Base-by-base conservation (phyloP, 176 grass and related monocot species). In the Cenchrus fungigraminus region DNA sequence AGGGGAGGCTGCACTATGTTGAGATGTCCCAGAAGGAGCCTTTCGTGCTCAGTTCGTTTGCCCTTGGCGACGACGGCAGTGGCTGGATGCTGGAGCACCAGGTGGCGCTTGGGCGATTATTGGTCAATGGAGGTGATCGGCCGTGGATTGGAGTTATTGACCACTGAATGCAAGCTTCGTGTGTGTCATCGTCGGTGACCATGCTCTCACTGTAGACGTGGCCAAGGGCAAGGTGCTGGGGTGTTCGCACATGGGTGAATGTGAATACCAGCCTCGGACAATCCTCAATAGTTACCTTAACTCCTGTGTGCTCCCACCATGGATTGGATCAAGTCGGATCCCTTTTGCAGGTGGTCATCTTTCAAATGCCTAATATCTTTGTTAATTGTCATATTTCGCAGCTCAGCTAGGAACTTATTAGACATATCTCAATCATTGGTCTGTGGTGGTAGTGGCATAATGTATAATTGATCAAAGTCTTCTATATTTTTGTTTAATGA, bases 281-380 rank as follows among this genome's bases (percentile, higher is more conserved):
- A 46, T 46, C 0, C 10, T 73, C 69, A 12, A 0, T 9, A 44
- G 15, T 14, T 9, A 51, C 0, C 14, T 84, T 46, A 15, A 57
- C 65, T 51, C 83, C 0, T 85, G 74, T 31, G 22, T 32, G 15
- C 74, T 85, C 74, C 74, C 74, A 49, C 28, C 63, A 2, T 77
- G 74, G 64, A 74, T 85, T 15, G 52, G n/a, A 47, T 78, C 74
- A 2, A 59, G 40, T 15, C 16, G 3, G 15, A 85, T 85, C 52
- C 83, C 83, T n/a, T 69, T 63, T 77, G 50, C 50, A 85, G 74
- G 83, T 85, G 47, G 68, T 55, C 13, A 45, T 45, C 6, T 55
- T 32, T 56, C 16, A 12, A 5, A 17, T 56, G 15, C 52, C 52
- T 54, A 16, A 54, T 2, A 14, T 52, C 52, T 54, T 54, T 54